These are phyloP conservation scores for Verticillium klebahnii DNA, from an alignment of 2,329 filamentous ascomycete genomes.

Conservation along the genomic window DNA sequence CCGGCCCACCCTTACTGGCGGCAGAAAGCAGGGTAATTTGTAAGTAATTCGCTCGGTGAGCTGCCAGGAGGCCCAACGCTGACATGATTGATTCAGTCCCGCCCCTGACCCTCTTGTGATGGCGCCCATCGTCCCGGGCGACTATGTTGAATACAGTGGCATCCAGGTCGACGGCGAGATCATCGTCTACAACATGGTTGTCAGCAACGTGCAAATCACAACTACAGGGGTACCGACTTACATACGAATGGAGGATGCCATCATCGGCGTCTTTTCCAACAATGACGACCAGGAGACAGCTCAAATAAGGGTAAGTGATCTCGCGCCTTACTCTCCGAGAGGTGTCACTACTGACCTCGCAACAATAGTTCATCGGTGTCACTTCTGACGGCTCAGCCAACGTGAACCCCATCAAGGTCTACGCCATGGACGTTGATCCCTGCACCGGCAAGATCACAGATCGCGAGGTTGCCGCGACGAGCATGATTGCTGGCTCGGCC, in stretches of 20 bases:
- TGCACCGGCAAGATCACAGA: conserved; percentile 33
- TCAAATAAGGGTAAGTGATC: conserved; percentile 17
- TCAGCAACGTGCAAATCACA: conserved; percentile 31
- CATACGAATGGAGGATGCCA: conserved; percentile 35
- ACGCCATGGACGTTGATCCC: conserved; percentile 34
- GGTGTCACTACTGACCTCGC: not conserved
- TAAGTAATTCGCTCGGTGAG: not conserved
- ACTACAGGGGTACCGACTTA: conserved; percentile 28
- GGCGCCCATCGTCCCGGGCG: conserved; percentile 33
- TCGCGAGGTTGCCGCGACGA: conserved; percentile 26
- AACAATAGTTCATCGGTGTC: conserved; percentile 27
- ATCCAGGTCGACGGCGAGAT: conserved; percentile 25
- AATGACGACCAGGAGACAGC: conserved; percentile 29
- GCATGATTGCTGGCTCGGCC: conserved; percentile 19
- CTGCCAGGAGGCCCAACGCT: not conserved
- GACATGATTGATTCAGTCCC: conserved; percentile 15
- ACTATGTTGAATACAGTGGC: conserved; percentile 35
- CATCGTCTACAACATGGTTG: conserved; percentile 29
- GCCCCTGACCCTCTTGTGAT: conserved; percentile 30
- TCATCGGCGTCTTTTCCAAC: conserved; percentile 31
- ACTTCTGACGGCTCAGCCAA: conserved; percentile 25
- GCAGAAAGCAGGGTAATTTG: conserved; percentile 12
- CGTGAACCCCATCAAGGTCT: conserved; percentile 25
- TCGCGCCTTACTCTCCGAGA: not conserved
- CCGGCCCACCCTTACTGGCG: conserved; percentile 17